Evolutionary conservation across 495 filamentous ascomycete species (phyloP).

Genomic region (Tirmania nivea): DNA sequence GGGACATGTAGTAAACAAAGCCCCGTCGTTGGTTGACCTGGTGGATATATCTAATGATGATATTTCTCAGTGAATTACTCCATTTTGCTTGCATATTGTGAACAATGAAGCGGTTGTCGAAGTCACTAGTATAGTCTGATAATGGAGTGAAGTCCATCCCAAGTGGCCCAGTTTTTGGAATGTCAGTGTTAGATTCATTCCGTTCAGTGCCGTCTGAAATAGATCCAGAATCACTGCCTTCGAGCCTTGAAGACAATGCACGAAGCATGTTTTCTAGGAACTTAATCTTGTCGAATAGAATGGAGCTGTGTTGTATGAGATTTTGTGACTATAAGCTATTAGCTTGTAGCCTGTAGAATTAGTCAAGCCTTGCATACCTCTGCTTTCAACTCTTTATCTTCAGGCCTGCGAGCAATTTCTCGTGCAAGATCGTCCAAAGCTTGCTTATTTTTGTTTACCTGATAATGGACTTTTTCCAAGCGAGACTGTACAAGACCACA

Average conservation of each 20-base stretch:
- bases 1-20: slow-evolving; percentile 93
- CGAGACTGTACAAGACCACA: slow-evolving; percentile 62
- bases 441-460: slow-evolving; percentile 46
- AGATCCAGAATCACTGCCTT: slow-evolving; percentile 21
- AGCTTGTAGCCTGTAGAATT: not conserved
- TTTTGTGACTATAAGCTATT: slow-evolving; percentile 34
- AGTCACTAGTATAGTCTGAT: slow-evolving; percentile 58
- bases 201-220: slow-evolving; percentile 27
- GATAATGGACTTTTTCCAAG: slow-evolving; percentile 51
- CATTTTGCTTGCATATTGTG: slow-evolving; percentile 96
- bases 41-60: slow-evolving; percentile 90
- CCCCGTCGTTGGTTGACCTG: slow-evolving; percentile 90
- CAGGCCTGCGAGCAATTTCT: slow-evolving; percentile 13
- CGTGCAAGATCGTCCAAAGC: slow-evolving; percentile 13
- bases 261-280: slow-evolving; percentile 58
- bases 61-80: slow-evolving; percentile 90
- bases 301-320: slow-evolving; percentile 45
- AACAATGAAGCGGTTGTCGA: slow-evolving; percentile 94
- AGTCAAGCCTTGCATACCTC: not conserved
- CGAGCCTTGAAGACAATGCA: slow-evolving; percentile 38
- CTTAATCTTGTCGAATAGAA: slow-evolving; percentile 47
- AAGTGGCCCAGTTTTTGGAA: not conserved
- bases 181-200: slow-evolving; percentile 20
- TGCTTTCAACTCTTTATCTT: slow-evolving; percentile 25
- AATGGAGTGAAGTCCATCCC: slow-evolving; percentile 13